Evolutionary conservation across 352 stramenopile species (phyloP), one percentile per base, ranked within the genome.

Genomic region (Pythium insidiosum): DNA sequence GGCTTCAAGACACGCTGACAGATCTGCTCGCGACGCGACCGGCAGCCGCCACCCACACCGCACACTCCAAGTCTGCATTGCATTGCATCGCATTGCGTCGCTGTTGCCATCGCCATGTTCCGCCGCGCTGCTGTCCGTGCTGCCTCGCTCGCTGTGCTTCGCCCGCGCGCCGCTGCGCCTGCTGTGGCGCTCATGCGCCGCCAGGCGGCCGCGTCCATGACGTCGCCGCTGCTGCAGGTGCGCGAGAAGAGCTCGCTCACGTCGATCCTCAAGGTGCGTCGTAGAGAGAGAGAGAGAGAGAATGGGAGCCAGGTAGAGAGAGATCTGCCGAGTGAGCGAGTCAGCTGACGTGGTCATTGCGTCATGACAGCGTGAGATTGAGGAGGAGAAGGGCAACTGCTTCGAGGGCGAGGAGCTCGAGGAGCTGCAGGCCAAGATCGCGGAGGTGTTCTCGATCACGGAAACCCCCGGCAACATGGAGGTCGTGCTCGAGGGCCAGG

Each of bases 341-440:
- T n/a, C n/a, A n/a, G n/a, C n/a, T n/a, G n/a, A n/a, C n/a, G n/a
- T n/a, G n/a, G n/a, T n/a, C n/a, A n/a, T 16, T 29, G n/a, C 31
- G 11, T 34, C 45, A 21, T 5, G 7, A 34, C 37, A 85, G 73
- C 79, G 79, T 19, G 79, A 92, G 61, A 62, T 89, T 21, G 56
- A 71, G 19, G 76, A 92, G 47, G 76, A 89, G 56, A 92, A 89
- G 65, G 76, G 66, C 56, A 92, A 92, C 65, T 85, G 68, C 63
- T 84, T 87, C 43, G 76, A 88, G 29, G 68, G 68, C 33, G 58
- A 79, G 19, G 73, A 86, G 50, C 64, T 92, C 38, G 73, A 85
- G 50, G 50, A 70, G 38, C 65, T 92, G 38, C 79, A 78, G 23
- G 53, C 63, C 25, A 75, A 84, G 57, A 65, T 92, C 43, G 63